Percentiles rank a stretch among this genome's conserved stretches.
Evolutionary conservation across 2,329 filamentous ascomycete genomes (phyloP).

Genomic region (Cryphonectria radicalis): DNA sequence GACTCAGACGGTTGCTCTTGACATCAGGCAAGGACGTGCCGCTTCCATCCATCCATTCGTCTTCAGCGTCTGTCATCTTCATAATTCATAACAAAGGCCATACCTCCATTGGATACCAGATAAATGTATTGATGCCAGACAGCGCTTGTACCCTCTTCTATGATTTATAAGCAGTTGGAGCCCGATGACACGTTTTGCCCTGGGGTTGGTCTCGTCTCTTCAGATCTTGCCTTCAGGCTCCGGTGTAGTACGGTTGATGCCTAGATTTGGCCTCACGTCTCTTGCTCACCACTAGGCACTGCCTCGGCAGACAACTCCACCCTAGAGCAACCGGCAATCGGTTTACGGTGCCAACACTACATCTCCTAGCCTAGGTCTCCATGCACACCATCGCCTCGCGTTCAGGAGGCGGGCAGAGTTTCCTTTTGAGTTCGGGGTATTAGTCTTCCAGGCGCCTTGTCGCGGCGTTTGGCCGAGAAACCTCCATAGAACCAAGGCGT

Average conservation of each 20-base stretch:
- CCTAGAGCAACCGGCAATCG: not conserved
- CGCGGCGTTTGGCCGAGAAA: not conserved
- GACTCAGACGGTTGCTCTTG: slow-evolving; percentile 1
- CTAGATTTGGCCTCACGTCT: not conserved
- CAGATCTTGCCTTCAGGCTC: not conserved
- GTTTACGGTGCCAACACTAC: not conserved
- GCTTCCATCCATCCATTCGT: slow-evolving; percentile 4
- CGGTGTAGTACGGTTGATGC: not conserved
- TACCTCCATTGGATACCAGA: not conserved
- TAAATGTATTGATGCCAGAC: slow-evolving; percentile 12
- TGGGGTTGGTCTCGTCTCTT: too few relatives aligned
- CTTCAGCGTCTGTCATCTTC: not conserved
- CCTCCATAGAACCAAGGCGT: not conserved
- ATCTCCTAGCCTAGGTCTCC: not conserved
- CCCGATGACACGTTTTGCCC: not conserved
- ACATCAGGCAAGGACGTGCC: slow-evolving; percentile 3
- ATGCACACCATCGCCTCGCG: not conserved
- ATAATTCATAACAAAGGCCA: not conserved
- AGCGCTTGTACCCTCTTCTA: too few relatives aligned
- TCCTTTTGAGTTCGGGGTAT: not conserved
- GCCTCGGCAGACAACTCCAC: not conserved
- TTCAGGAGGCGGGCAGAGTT: not conserved
- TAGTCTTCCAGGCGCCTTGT: not conserved
- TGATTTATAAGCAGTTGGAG: slow-evolving; percentile 13
- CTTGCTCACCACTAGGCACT: not conserved